Evolutionary conservation across 2,329 filamentous ascomycete genomes (phyloP).

Genomic region (Dryadomyces quercus-mongolicae): DNA sequence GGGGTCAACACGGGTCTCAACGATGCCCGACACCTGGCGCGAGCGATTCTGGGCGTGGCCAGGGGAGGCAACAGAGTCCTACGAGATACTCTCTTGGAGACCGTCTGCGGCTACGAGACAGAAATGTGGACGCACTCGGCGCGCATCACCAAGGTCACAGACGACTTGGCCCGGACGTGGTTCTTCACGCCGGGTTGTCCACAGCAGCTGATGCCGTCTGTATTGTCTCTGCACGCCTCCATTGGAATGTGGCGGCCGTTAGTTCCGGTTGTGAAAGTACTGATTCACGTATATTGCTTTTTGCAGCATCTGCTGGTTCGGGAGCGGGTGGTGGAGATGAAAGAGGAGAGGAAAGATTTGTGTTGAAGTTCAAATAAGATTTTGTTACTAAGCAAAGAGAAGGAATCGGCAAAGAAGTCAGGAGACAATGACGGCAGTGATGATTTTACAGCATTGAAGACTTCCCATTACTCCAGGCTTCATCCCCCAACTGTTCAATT

Average conservation of each 20-base stretch:
- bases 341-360: too few species aligned
- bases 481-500: too few species aligned
- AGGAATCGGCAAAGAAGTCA: too few species aligned
- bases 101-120: conserved; percentile 23
- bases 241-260: background rate
- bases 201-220: conserved; percentile 26
- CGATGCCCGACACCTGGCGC: conserved; percentile 37
- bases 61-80: background rate
- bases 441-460: too few species aligned
- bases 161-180: conserved; percentile 28
- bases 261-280: background rate
- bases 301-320: background rate
- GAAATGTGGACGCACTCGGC: conserved; percentile 25
- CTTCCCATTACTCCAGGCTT: too few species aligned
- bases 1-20: conserved; percentile 46
- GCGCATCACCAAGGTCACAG: conserved; percentile 15
- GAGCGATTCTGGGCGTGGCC: conserved; percentile 30
- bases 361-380: background rate
- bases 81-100: conserved; percentile 15
- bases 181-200: conserved; percentile 35
- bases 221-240: conserved; percentile 17
- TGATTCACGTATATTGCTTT: background rate
- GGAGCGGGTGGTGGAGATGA: background rate
- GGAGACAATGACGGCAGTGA: too few species aligned
- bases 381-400: too few species aligned